Evolutionary conservation across 768 basidiomycete genomes (phyloP), one percentile per base, ranked within the genome.

Genomic region (Podaxis sp.): DNA sequence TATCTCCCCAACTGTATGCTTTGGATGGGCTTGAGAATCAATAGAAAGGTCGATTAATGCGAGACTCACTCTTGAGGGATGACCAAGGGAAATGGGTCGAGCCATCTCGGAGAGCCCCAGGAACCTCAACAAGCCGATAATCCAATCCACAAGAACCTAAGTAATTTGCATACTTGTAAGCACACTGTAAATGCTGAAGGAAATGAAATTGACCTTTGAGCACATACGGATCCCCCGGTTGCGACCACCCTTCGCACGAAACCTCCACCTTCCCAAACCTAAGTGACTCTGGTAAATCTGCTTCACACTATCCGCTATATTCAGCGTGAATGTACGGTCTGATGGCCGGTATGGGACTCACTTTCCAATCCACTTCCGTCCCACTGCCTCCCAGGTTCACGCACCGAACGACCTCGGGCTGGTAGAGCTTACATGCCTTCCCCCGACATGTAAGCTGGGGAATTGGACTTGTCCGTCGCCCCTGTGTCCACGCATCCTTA

Each of bases 281-380:
- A 57, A 96, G 71, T 7, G 85, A 76, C 52, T 87, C 86, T 7
- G 95, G 95, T 5, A 98, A 77, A 69, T 98, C 95, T 37, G 93
- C 89, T 72, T 93, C 89, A 68, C 95, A 97, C 89, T 94, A 23
- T 48, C 13, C 18, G 21, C 6, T 11, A 9, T 13, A 27, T 27
- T 48, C 9, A 27, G 11, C 21, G 27, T 13, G 25, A 13, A 48
- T 14, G 9, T 11, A 48, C 3, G 47, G 4, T 13, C 25, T 9
- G 23, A 48, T 9, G 25, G 7, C 47, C 3, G 23, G 18, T 48
- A 59, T 48, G 21, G 48, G 4, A 74, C 81, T 66, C 67, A 88
- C 91, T 82, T 91, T 92, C 95, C 95, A 98, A 67, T 96, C 93
- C 2, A 95, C 86, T 9, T 91, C 90, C 1, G 82, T 77, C 4